phyloP scores from a whole-genome alignment of 176 grass and related monocot genomes.

The Rhynchospora breviuscula region DNA sequence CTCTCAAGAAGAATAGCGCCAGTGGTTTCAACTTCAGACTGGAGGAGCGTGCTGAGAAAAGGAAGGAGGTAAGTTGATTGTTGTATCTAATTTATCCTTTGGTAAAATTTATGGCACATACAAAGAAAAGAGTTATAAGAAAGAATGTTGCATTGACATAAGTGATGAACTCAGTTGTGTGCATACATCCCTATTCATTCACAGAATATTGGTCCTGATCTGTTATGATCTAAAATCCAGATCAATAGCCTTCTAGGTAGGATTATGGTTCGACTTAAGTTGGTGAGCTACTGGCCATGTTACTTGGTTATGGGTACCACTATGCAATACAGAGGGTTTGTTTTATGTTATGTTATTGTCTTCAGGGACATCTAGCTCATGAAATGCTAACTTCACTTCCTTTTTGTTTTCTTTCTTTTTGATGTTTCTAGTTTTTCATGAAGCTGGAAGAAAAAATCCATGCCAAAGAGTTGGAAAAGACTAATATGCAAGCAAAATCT shows the following conservation, averaged over 20 bases:
- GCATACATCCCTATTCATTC: neutral
- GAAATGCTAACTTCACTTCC: neutral
- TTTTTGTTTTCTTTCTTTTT: slow-evolving; percentile 2
- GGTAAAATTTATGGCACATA: neutral
- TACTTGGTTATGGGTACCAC: neutral
- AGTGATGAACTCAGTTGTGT: neutral
- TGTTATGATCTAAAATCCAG: neutral
- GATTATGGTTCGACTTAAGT: neutral
- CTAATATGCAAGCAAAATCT: slow-evolving; percentile 80
- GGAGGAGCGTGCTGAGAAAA: slow-evolving; percentile 91
- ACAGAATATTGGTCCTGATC: neutral
- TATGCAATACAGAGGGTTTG: neutral
- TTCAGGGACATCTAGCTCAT: neutral
- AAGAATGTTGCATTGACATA: neutral
- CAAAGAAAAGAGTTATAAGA: neutral
- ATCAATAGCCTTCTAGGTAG: neutral
- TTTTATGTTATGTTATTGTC: neutral
- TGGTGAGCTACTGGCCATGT: neutral
- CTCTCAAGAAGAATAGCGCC: slow-evolving; percentile 38
- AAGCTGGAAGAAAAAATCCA: slow-evolving; percentile 92
- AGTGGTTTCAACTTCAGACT: slow-evolving; percentile 69
- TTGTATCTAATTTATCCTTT: neutral
- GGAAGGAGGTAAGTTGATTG: slow-evolving; percentile 61
- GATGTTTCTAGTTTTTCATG: slow-evolving; percentile 63
- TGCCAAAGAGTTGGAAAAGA: slow-evolving; percentile 82